A percentile compares a stretch with the other conserved stretches of the same genome.
These are phyloP conservation scores for Albugo candida DNA, from an alignment of 352 stramenopile species.

Conservation along the genomic window DNA sequence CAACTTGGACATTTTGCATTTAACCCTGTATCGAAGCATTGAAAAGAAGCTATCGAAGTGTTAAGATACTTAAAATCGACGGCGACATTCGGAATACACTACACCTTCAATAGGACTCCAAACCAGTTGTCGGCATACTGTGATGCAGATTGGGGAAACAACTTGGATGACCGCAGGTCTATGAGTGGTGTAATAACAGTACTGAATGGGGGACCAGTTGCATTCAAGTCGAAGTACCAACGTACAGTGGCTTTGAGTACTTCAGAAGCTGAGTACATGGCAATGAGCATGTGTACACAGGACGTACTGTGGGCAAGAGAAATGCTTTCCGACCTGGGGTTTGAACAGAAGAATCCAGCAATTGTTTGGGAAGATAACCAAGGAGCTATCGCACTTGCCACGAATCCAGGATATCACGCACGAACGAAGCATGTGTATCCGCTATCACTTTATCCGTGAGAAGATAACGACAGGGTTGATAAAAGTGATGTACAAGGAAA, in stretches of 20 bases:
- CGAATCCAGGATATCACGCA: neutral
- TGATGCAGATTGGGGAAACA: conserved; percentile 9
- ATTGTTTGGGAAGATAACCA: conserved; percentile 8
- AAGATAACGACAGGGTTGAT: conserved; percentile 3
- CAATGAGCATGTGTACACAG: conserved; percentile 8
- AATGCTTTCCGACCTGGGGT: conserved; percentile 2
- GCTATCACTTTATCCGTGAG: conserved; percentile 11
- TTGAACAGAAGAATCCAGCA: conserved; percentile 4
- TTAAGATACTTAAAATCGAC: no score
- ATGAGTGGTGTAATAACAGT: conserved; percentile 8
- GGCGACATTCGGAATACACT: neutral
- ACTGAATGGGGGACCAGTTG: conserved; percentile 6
- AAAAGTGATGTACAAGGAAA: conserved; percentile 6
- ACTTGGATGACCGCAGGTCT: conserved; percentile 8
- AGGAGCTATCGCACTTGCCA: conserved; percentile 7
- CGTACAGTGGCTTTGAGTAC: conserved; percentile 10
- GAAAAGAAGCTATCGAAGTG: neutral
- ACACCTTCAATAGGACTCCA: neutral
- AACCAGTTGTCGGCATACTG: conserved; percentile 4
- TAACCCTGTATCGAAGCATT: no score
- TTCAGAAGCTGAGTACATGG: conserved; percentile 14
- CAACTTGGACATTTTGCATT: no score
- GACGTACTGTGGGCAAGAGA: conserved; percentile 7
- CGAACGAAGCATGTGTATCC: conserved; percentile 11
- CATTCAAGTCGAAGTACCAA: conserved; percentile 8